phyloP scores from a whole-genome alignment of 345 rosid genomes.

The Citrus hindsii region DNA sequence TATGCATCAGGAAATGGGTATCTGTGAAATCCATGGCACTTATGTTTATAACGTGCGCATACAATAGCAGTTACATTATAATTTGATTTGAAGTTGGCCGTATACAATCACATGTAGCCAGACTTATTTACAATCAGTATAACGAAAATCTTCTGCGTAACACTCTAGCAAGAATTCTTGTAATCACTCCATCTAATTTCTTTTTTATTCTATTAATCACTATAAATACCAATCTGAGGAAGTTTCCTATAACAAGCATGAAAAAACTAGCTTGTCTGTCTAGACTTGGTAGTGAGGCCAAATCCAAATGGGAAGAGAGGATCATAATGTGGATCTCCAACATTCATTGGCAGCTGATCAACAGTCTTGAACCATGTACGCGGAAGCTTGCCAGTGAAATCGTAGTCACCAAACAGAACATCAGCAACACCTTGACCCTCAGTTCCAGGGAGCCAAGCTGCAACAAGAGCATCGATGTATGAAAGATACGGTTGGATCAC shows the following conservation, averaged over 20 bases:
- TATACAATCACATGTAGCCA: not conserved
- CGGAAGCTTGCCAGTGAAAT: conserved; percentile 51
- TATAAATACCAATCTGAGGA: not conserved
- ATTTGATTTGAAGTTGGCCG: not conserved
- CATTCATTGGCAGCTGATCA: conserved; percentile 69
- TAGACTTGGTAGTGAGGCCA: conserved; percentile 38
- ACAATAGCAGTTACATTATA: not conserved
- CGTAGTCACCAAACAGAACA: conserved; percentile 43
- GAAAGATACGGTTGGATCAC: conserved; percentile 36
- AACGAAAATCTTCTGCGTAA: not conserved
- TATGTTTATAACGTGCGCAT: too few relatives aligned
- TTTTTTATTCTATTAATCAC: not conserved
- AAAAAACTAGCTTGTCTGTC: not conserved
- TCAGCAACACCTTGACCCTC: conserved; percentile 61
- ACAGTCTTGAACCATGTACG: conserved; percentile 68
- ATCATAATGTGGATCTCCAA: conserved; percentile 59
- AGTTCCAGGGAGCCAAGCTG: conserved; percentile 58
- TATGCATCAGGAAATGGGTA: too few relatives aligned
- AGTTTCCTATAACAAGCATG: not conserved
- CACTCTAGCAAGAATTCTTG: not conserved
- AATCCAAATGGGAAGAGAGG: conserved; percentile 63
- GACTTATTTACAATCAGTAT: not conserved
- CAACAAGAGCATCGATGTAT: conserved; percentile 36
- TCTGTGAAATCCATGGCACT: too few relatives aligned
- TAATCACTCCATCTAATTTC: not conserved